Base-by-base conservation (phyloP, 179 eudicot genomes). In the Silene noctiflora region DNA sequence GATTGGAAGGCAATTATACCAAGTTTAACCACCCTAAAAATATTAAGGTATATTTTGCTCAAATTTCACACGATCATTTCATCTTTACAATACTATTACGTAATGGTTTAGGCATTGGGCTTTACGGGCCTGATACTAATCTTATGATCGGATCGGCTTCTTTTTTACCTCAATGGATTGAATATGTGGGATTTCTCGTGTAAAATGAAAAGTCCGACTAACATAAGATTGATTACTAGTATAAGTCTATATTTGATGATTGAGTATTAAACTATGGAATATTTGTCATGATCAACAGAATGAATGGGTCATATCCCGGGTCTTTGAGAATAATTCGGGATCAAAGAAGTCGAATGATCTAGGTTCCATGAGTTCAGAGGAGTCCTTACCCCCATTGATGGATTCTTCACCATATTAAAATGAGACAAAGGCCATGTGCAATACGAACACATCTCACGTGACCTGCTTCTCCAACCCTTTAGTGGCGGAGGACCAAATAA, bases 221-320 rank as follows among this genome's bases (percentile, higher is more conserved):
- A 29, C 2, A 29, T 29, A 29, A 29, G 33, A 29, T 29, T 29
- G 33, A 29, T 29, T 29, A 29, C 33, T 29, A 1, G 33, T 29
- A 3, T n/a, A n/a, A n/a, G n/a, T n/a, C 33, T 29, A 4, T 33
- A 4, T 33, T 4, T 33, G 39, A 33, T 33, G 39, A 33, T 33
- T 5, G 0, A 33, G 1, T 29, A 33, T 33, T 33, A 29, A 29
- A 29, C 4, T 29, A 29, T 29, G 33, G 33, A 29, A 29, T 29
- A 24, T 42, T 44, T 51, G 39, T 56, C 11, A 73, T 79, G 19
- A 55, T 58, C 22, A 46, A 1, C 90, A 91, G 97, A 87, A 84
- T 63, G 94, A 91, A 25, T 91, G 97, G 94, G 97, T 87, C 21
- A 81, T 91, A 1, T 84, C 88, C 31, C 85, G 97, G 74, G 71